phyloP scores from a whole-genome alignment of 2,329 filamentous ascomycete genomes.

The Cladophialophora yegresii region DNA sequence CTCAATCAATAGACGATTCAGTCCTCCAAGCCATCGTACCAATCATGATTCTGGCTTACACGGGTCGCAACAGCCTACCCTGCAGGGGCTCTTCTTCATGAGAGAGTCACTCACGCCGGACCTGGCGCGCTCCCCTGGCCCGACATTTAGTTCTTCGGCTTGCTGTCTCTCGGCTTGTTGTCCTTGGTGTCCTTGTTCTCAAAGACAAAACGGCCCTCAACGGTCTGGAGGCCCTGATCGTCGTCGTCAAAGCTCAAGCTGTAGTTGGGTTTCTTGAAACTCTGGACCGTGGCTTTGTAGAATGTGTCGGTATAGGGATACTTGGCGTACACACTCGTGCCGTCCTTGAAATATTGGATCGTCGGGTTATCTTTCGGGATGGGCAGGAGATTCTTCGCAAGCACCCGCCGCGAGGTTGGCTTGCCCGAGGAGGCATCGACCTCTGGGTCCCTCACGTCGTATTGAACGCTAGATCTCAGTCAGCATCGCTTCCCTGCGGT shows the following conservation, averaged over 20 bases:
- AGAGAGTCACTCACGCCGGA: neutral
- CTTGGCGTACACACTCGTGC: constrained; percentile 72
- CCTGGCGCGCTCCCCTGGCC: neutral
- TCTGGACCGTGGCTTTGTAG: constrained; percentile 77
- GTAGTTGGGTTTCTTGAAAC: constrained; percentile 55
- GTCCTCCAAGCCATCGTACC: neutral
- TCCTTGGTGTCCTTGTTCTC: constrained; percentile 58
- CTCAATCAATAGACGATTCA: neutral
- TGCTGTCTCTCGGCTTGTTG: constrained; percentile 7
- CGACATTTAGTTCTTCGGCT: neutral
- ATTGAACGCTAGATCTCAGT: constrained; percentile 28
- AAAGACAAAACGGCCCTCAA: constrained; percentile 74
- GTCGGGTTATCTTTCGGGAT: constrained; percentile 65
- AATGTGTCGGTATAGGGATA: constrained; percentile 85
- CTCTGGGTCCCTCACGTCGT: constrained; percentile 34
- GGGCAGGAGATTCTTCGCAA: constrained; percentile 73
- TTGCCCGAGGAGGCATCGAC: constrained; percentile 33
- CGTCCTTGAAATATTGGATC: constrained; percentile 63
- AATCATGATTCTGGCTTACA: neutral
- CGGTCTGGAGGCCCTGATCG: constrained; percentile 68
- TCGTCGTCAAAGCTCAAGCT: constrained; percentile 74
- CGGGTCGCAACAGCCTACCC: neutral
- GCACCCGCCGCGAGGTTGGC: constrained; percentile 58
- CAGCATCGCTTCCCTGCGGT: constrained; percentile 14
- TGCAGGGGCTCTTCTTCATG: neutral